A percentile compares a stretch with the other conserved stretches of the same genome.
phyloP scores from a whole-genome alignment of 164 flowering plant species.

The Stephania yunnanensis region DNA sequence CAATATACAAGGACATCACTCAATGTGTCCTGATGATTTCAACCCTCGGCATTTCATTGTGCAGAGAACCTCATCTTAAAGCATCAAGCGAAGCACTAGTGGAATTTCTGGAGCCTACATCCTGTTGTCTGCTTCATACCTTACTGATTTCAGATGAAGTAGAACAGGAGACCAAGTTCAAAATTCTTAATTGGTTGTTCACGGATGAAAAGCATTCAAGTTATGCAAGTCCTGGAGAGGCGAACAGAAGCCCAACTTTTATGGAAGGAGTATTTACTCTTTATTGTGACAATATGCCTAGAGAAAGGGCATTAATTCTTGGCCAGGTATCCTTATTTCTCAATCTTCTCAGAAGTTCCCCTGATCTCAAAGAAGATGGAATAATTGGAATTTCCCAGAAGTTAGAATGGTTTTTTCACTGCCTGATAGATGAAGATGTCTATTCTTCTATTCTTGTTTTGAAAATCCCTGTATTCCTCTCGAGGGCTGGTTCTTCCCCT shows the following conservation, averaged over 20 bases:
- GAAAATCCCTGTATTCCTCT: constrained; percentile 39
- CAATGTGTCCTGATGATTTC: constrained; percentile 50
- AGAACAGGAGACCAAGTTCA: constrained; percentile 40
- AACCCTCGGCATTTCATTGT: constrained; percentile 43
- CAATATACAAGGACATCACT: constrained; percentile 47
- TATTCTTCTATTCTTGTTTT: constrained; percentile 52
- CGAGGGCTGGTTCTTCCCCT: constrained; percentile 28
- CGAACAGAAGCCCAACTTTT: constrained; percentile 10
- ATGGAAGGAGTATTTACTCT: constrained; percentile 38
- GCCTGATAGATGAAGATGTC: constrained; percentile 48
- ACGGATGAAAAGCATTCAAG: constrained; percentile 18
- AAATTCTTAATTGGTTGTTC: constrained; percentile 68
- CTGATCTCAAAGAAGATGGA: constrained; percentile 48
- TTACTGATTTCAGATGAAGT: constrained; percentile 57
- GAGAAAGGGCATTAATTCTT: constrained; percentile 30
- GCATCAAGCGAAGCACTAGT: constrained; percentile 51
- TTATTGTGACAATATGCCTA: constrained; percentile 30
- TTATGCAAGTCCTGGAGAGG: constrained; percentile 13
- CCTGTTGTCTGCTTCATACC: constrained; percentile 53
- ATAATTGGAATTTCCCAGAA: constrained; percentile 43
- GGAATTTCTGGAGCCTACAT: constrained; percentile 68
- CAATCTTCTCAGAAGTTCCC: constrained; percentile 50
- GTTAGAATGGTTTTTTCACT: constrained; percentile 58
- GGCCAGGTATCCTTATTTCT: constrained; percentile 55
- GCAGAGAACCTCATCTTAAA: constrained; percentile 42